These are phyloP conservation scores for Phytophthora fragariae DNA, from an alignment of 352 stramenopile genomes.

Conservation along the genomic window DNA sequence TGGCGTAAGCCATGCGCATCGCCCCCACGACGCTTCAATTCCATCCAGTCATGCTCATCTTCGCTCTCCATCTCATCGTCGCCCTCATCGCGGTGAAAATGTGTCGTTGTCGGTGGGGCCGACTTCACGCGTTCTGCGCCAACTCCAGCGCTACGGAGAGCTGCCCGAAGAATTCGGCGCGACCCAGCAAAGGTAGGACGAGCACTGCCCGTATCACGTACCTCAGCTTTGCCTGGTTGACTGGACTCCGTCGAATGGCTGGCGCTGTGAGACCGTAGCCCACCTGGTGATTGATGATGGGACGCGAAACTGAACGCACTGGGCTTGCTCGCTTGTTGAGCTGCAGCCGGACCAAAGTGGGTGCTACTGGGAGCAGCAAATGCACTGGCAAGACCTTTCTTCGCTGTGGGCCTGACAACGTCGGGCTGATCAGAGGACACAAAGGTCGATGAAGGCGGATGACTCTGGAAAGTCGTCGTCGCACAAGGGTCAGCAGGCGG, in stretches of 20 bases:
- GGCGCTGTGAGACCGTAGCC: not conserved
- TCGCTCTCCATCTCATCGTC: constrained; percentile 44
- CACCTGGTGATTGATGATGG: not conserved
- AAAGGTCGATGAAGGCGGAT: constrained; percentile 21
- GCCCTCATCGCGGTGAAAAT: constrained; percentile 11
- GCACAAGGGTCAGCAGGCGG: constrained; percentile 58
- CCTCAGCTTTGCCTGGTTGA: constrained; percentile 15
- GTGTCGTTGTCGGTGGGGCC: constrained; percentile 13
- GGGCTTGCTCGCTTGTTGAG: constrained; percentile 8
- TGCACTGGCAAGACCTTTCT: constrained; percentile 11
- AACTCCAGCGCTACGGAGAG: constrained; percentile 32
- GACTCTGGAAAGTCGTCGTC: constrained; percentile 46
- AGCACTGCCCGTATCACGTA: too few species aligned
- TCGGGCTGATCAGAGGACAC: constrained; percentile 8
- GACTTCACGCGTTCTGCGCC: constrained; percentile 23
- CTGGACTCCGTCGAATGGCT: constrained; percentile 6
- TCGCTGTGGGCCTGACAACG: constrained; percentile 13
- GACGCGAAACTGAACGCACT: not conserved
- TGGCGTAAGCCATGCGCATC: constrained; percentile 48
- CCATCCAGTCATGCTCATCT: constrained; percentile 59
- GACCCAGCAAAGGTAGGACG: constrained; percentile 33
- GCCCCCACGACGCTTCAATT: constrained; percentile 70
- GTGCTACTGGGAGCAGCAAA: constrained; percentile 6
- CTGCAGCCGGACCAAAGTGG: not conserved
- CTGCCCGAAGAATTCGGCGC: constrained; percentile 44